phyloP scores from a whole-genome alignment of 2,329 filamentous ascomycete species.

The Aspergillus quadricinctus region DNA sequence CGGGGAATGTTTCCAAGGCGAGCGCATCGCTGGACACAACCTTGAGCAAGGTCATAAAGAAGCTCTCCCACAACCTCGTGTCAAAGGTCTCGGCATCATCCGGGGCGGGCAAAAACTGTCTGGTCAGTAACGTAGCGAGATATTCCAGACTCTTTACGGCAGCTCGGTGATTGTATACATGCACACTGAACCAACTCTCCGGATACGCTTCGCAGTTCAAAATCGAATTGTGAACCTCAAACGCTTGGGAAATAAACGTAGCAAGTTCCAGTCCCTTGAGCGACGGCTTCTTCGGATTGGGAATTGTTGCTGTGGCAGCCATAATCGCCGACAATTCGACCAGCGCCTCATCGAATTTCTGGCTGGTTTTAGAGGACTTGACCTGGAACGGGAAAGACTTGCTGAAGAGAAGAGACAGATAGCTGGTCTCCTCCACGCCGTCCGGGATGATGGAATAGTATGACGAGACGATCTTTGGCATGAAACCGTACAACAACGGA shows the following conservation, averaged over 20 bases:
- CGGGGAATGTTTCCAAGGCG: slow-evolving; percentile 90
- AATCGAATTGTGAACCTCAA: slow-evolving; percentile 85
- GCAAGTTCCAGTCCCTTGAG: slow-evolving; percentile 74
- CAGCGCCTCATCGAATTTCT: slow-evolving; percentile 77
- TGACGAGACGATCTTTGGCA: slow-evolving; percentile 86
- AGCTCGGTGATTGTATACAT: slow-evolving; percentile 89
- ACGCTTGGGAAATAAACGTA: slow-evolving; percentile 68
- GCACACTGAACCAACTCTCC: slow-evolving; percentile 80
- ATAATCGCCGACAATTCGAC: slow-evolving; percentile 85
- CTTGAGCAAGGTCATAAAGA: slow-evolving; percentile 83
- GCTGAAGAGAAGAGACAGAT: slow-evolving; percentile 83
- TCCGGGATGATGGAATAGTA: slow-evolving; percentile 72
- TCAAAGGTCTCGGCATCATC: slow-evolving; percentile 91
- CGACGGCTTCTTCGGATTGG: slow-evolving; percentile 68
- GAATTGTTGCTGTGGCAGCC: slow-evolving; percentile 72
- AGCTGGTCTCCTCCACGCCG: slow-evolving; percentile 53
- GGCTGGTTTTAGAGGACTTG: slow-evolving; percentile 57
- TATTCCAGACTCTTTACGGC: slow-evolving; percentile 83
- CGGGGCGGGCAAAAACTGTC: slow-evolving; percentile 78
- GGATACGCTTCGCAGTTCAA: slow-evolving; percentile 87
- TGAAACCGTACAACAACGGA: slow-evolving; percentile 79
- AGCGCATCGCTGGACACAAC: slow-evolving; percentile 85
- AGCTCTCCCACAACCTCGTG: slow-evolving; percentile 88
- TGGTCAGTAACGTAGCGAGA: slow-evolving; percentile 72
- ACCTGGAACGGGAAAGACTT: slow-evolving; percentile 83